Evolutionary conservation across 2,329 filamentous ascomycete genomes (phyloP).

Genomic region (Phialophora macrospora): DNA sequence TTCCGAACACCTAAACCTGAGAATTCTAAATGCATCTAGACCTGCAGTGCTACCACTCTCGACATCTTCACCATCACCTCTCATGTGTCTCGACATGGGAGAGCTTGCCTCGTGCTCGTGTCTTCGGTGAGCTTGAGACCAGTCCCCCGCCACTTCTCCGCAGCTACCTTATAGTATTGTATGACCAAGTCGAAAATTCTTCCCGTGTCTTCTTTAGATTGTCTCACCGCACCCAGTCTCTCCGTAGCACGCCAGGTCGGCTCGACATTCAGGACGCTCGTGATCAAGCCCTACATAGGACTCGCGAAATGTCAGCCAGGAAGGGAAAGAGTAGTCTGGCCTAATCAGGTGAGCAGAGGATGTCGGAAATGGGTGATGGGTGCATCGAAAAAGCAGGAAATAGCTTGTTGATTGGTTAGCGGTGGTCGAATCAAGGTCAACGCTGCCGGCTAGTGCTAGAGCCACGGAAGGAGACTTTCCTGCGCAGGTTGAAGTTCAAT

Average conservation of each 20-base stretch:
- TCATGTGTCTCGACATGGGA: not conserved
- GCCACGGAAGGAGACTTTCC: constrained; percentile 14
- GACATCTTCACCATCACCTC: not conserved
- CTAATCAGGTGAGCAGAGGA: constrained; percentile 14
- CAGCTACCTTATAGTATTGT: constrained; percentile 11
- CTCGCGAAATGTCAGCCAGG: constrained; percentile 8
- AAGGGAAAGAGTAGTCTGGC: constrained; percentile 19
- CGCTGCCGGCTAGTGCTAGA: constrained; percentile 27
- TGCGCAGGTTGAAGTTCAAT: constrained; percentile 32
- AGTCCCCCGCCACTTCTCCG: not conserved
- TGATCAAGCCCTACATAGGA: not conserved
- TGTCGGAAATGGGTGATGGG: constrained; percentile 21
- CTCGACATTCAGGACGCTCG: constrained; percentile 9
- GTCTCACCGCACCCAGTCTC: constrained; percentile 12
- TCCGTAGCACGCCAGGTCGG: constrained; percentile 14
- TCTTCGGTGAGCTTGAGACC: not conserved
- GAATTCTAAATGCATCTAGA: not conserved
- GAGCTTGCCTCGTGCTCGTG: not conserved
- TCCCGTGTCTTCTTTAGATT: constrained; percentile 18
- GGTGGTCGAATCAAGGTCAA: constrained; percentile 17
- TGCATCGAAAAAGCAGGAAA: constrained; percentile 24
- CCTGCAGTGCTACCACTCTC: not conserved
- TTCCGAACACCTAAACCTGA: not conserved
- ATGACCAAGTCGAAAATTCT: constrained; percentile 12
- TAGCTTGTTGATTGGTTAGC: constrained; percentile 24